Conservation (phyloP, 257 asterid genomes). For the Jasminum sambac region DNA sequence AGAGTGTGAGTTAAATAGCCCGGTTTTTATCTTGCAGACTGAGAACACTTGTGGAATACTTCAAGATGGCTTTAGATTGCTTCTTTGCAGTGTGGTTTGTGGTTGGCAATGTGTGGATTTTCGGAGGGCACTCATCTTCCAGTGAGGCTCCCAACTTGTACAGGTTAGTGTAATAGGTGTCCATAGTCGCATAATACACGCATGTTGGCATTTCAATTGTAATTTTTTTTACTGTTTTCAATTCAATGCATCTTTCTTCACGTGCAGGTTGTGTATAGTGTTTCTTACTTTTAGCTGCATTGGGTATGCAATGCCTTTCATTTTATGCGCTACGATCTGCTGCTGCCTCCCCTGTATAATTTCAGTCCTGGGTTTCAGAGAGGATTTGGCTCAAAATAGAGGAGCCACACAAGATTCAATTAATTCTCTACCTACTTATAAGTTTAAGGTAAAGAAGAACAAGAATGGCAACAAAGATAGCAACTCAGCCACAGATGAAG, state of each 20-base stretch:
- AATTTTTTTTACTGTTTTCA: not conserved
- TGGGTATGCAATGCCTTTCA: conserved; percentile 98
- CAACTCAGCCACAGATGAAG: conserved; percentile 49
- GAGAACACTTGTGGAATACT: conserved; percentile 66
- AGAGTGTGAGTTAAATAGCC: conserved; percentile 23
- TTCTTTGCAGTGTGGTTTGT: conserved; percentile 98
- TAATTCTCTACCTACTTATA: conserved; percentile 82
- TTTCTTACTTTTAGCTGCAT: conserved; percentile 87
- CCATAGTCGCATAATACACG: not conserved
- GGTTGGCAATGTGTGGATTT: conserved; percentile 96
- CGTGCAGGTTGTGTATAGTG: conserved; percentile 85
- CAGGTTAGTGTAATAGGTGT: conserved; percentile 45
- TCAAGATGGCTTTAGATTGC: conserved; percentile 94
- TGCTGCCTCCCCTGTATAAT: conserved; percentile 99
- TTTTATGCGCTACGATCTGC: conserved; percentile 86
- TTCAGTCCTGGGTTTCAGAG: conserved; percentile 84
- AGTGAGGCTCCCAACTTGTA: conserved; percentile 83
- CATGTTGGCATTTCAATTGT: not conserved
- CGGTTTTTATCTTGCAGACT: conserved; percentile 53
- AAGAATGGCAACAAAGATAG: conserved; percentile 48
- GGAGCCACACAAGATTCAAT: conserved; percentile 96
- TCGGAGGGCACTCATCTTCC: conserved; percentile 88
- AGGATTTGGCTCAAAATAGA: conserved; percentile 76
- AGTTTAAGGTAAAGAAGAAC: conserved; percentile 62
- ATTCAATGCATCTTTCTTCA: conserved; percentile 2